Evolutionary conservation across 2,329 filamentous ascomycete genomes (phyloP).

Genomic region (Curvularia lunata): DNA sequence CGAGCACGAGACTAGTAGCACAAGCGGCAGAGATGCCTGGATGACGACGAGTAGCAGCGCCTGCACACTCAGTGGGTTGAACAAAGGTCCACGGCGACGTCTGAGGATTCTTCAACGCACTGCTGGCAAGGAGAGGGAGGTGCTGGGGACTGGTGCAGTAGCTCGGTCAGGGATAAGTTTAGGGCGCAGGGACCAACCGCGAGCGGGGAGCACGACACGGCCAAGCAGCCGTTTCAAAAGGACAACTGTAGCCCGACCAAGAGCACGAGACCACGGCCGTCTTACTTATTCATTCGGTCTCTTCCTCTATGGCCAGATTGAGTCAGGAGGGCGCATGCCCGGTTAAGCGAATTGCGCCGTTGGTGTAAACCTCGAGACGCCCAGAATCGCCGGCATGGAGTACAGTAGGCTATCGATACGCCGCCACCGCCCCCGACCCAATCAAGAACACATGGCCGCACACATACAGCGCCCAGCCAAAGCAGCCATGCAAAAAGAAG

Average conservation of each 20-base stretch:
- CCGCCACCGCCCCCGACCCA: not conserved
- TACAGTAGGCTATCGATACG: slow-evolving; percentile 6
- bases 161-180: slow-evolving; percentile 40
- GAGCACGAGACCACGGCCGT: not conserved
- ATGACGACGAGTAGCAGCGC: slow-evolving; percentile 14
- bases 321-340: not conserved
- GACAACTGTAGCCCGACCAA: not conserved
- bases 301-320: not conserved
- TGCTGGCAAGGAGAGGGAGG: slow-evolving; percentile 22
- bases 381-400: not conserved
- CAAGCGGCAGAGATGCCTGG: slow-evolving; percentile 17
- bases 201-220: slow-evolving; percentile 12
- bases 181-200: slow-evolving; percentile 15
- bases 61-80: slow-evolving; percentile 23
- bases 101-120: slow-evolving; percentile 25
- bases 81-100: slow-evolving; percentile 22
- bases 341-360: not conserved
- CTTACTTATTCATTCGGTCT: not conserved
- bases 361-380: not conserved
- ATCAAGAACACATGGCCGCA: not conserved
- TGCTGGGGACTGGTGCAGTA: slow-evolving; percentile 26
- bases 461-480: not conserved
- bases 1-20: slow-evolving; percentile 22
- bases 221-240: slow-evolving; percentile 14
- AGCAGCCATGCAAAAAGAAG: not conserved